Evolutionary conservation across 139 green algal genomes (phyloP), one percentile per base, ranked within the genome.

Genomic region (Dunaliella primolecta): DNA sequence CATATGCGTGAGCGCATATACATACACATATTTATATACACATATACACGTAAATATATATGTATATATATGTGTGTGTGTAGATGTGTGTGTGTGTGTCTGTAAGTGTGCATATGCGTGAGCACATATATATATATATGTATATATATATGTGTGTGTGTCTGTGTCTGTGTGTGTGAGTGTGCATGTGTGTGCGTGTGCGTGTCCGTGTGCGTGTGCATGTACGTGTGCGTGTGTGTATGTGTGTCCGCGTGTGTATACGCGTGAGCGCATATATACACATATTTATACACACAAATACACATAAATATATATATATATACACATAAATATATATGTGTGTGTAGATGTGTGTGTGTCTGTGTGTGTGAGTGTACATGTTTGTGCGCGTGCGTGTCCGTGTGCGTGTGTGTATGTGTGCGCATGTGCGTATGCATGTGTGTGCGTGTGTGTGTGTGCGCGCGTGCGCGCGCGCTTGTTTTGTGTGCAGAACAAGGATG

Each of bases 361-460:
- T 78, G 71, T 78, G 77, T 82, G 77, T 82, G 25, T 64, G 46
- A 25, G 46, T 64, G 46, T 64, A 15, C 55, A 30, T 57, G 35
- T 55, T 31, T 75, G 55, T 37, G 32, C 11, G 30, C 11, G 29
- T 35, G n/a, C n/a, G n/a, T n/a, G n/a, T n/a, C n/a, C n/a, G n/a
- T n/a, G n/a, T n/a, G n/a, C n/a, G n/a, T n/a, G n/a, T n/a, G n/a
- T n/a, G n/a, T n/a, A n/a, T n/a, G n/a, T n/a, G n/a, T n/a, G n/a
- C n/a, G n/a, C n/a, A n/a, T n/a, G n/a, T n/a, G n/a, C n/a, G 55
- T 37, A 29, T n/a, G 30, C 11, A 7, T 83, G 80, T 34, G 31
- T 75, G 46, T 36, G 71, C 29, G 71, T 78, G 71, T 78, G 77
- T 82, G 77, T 82, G 25, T 64, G 46, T 64, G 46, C 15, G 46